phyloP scores from a whole-genome alignment of 768 basidiomycete genomes.

The Amanita inopinata region DNA sequence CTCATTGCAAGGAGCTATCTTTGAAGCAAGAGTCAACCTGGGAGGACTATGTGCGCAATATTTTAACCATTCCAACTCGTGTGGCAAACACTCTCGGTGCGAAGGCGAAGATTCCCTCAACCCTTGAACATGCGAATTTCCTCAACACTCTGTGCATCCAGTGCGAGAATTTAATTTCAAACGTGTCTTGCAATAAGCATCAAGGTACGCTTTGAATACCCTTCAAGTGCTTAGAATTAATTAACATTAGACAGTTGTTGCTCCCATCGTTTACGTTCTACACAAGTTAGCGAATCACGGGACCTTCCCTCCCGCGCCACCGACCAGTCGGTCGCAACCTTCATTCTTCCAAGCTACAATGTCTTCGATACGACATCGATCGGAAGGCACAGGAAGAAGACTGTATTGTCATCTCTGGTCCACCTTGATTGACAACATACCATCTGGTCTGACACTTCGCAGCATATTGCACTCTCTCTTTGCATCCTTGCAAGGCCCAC shows the following conservation, averaged over 20 bases:
- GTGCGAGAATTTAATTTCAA: slow-evolving; percentile 39
- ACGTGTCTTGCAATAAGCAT: slow-evolving; percentile 26
- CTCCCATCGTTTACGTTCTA: slow-evolving; percentile 44
- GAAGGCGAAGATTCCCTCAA: slow-evolving; percentile 29
- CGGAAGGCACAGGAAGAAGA: slow-evolving; percentile 17
- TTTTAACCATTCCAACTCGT: slow-evolving; percentile 63
- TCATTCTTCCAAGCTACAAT: slow-evolving; percentile 58
- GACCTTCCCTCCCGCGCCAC: slow-evolving; percentile 45
- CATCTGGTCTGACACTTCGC: slow-evolving; percentile 44
- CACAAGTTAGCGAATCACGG: slow-evolving; percentile 62
- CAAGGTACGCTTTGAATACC: slow-evolving; percentile 27
- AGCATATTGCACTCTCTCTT: slow-evolving; percentile 54
- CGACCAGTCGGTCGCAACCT: slow-evolving; percentile 46
- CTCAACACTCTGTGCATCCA: slow-evolving; percentile 43
- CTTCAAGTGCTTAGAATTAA: not conserved
- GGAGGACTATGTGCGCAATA: slow-evolving; percentile 66
- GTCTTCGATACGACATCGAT: slow-evolving; percentile 34
- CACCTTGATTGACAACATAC: slow-evolving; percentile 32
- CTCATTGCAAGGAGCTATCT: slow-evolving; percentile 10
- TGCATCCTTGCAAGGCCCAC: slow-evolving; percentile 29
- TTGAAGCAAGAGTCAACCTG: slow-evolving; percentile 34
- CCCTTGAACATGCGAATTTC: slow-evolving; percentile 48
- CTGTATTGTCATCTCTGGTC: slow-evolving; percentile 45
- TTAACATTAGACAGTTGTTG: slow-evolving; percentile 22
- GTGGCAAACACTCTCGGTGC: slow-evolving; percentile 61